Conservation (phyloP, 2,329 filamentous ascomycete species). For the Mycosphaerelloides madeirae region DNA sequence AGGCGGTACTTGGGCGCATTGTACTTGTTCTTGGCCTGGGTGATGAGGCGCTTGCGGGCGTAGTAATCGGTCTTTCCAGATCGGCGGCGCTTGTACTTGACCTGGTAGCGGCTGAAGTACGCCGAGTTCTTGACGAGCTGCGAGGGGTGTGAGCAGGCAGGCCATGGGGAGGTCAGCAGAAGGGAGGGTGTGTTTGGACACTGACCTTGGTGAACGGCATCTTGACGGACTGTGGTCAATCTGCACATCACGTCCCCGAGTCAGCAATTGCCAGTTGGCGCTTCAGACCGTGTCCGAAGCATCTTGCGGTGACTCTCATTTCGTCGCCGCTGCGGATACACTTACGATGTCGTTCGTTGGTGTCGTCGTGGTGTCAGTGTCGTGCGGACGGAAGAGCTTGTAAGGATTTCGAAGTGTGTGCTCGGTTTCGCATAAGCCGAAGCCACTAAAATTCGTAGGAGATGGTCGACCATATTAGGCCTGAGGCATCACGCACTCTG, state of each 20-base stretch:
- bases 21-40: conserved; percentile 99
- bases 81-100: conserved; percentile 98
- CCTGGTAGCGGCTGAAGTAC: conserved; percentile 99
- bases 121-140: conserved; percentile 96
- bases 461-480: no score
- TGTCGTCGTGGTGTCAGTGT: no score
- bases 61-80: conserved; percentile 99
- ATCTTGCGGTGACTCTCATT: conserved; percentile 78
- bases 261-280: conserved; percentile 87
- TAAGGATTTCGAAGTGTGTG: no score
- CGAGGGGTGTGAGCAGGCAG: conserved; percentile 41
- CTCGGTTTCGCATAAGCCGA: no score
- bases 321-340: no score
- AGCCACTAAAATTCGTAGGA: no score
- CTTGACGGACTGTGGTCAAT: conserved; percentile 14
- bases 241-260: conserved; percentile 60
- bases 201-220: conserved; percentile 7
- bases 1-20: conserved; percentile 99
- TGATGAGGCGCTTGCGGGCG: conserved; percentile 98
- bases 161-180: conserved; percentile 2
- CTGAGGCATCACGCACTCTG: no score
- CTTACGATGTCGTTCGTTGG: no score
- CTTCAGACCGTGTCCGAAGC: conserved; percentile 96
- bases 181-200: not conserved
- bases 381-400: no score